Percentiles rank a stretch among this genome's conserved stretches.
phyloP scores from a whole-genome alignment of 2,329 filamentous ascomycete species.

The Botryotinia convoluta region DNA sequence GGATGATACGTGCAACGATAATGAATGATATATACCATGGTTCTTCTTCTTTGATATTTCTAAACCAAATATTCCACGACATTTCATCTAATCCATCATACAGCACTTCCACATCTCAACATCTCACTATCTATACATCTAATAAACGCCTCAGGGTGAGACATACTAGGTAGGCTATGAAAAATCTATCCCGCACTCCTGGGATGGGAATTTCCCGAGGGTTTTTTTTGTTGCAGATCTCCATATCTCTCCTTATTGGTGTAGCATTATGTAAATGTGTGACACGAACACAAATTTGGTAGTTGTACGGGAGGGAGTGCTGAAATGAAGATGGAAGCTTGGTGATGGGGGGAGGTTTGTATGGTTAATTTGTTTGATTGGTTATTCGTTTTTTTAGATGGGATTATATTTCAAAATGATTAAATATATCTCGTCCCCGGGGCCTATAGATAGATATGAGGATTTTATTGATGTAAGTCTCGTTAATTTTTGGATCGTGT shows the following conservation, averaged over 20 bases:
- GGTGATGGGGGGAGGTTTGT: not conserved
- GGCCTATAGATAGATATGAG: conserved; percentile 17
- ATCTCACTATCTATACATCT: too few relatives aligned
- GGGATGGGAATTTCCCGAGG: too few relatives aligned
- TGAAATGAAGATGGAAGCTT: conserved; percentile 22
- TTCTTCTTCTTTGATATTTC: not conserved
- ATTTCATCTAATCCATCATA: too few relatives aligned
- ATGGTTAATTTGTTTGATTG: not conserved
- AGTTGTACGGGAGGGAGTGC: not conserved
- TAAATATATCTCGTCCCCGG: conserved; percentile 20
- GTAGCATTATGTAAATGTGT: not conserved
- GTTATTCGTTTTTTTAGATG: not conserved
- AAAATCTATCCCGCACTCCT: not conserved
- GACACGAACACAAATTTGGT: not conserved
- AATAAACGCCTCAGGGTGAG: too few relatives aligned
- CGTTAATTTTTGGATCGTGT: too few relatives aligned
- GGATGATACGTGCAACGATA: not conserved
- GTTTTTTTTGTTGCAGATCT: not conserved
- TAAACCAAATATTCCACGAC: too few relatives aligned
- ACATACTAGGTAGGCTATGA: accelerated
- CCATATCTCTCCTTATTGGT: not conserved
- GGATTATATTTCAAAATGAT: not conserved
- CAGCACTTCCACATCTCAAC: too few relatives aligned
- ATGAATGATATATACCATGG: not conserved
- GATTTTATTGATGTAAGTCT: conserved; percentile 17